Conservation (phyloP, 1,284 basidiomycete species). For the Lentinula novae-zelandiae region DNA sequence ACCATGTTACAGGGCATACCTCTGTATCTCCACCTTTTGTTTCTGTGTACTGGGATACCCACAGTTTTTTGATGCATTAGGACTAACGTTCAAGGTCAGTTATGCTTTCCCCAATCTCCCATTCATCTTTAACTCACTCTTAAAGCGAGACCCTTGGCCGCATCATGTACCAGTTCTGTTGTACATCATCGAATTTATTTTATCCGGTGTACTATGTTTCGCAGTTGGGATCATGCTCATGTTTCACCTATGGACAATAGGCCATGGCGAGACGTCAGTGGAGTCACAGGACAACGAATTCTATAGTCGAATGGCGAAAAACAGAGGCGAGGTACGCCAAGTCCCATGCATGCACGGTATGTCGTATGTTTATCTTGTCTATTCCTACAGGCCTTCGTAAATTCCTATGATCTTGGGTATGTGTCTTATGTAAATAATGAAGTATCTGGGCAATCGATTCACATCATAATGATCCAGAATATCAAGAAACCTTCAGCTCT, state of each 20-base stretch:
- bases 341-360: neutral
- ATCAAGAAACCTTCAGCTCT: constrained; percentile 70
- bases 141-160: constrained; percentile 49
- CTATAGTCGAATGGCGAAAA: constrained; percentile 69
- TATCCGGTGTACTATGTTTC: constrained; percentile 70
- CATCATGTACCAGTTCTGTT: constrained; percentile 63
- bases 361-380: neutral
- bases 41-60: constrained; percentile 56
- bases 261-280: constrained; percentile 85
- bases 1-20: constrained; percentile 57
- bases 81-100: constrained; percentile 42
- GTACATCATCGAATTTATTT: constrained; percentile 77
- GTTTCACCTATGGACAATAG: constrained; percentile 80
- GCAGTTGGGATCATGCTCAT: constrained; percentile 78
- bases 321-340: constrained; percentile 61
- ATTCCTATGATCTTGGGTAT: constrained; percentile 88
- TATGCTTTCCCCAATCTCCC: neutral
- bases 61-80: constrained; percentile 55
- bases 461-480: neutral
- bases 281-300: constrained; percentile 87
- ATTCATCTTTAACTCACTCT: neutral
- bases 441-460: neutral
- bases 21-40: constrained; percentile 27
- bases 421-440: neutral
- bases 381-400: constrained; percentile 65